These are phyloP conservation scores for Powellomyces hirtus DNA, from an alignment of 192 early-diverging fungal genomes.

Conservation along the genomic window DNA sequence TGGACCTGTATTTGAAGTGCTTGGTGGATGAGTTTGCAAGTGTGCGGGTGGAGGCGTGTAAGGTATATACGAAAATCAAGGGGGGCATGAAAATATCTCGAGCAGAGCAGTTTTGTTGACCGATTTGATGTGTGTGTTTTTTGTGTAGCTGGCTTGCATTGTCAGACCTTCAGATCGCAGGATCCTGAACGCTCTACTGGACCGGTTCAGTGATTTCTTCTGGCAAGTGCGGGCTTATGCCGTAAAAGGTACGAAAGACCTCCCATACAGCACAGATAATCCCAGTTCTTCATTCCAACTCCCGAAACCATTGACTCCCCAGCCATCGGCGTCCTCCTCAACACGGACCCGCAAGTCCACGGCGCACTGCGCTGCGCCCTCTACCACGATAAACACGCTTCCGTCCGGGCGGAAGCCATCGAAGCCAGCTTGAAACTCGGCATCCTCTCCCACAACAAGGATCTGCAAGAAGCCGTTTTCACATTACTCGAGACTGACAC, in stretches of 20 bases:
- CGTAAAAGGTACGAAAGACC: slow-evolving; percentile 41
- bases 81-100: neutral
- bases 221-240: slow-evolving; percentile 45
- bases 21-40: slow-evolving; percentile 44
- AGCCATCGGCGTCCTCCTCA: slow-evolving; percentile 42
- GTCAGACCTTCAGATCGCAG: slow-evolving; percentile 30
- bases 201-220: slow-evolving; percentile 39
- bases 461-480: slow-evolving; percentile 37
- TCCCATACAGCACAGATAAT: neutral
- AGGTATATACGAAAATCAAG: no score
- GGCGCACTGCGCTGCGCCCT: slow-evolving; percentile 45
- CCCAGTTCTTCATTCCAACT: neutral
- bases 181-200: slow-evolving; percentile 39
- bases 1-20: slow-evolving; percentile 29
- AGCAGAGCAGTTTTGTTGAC: neutral
- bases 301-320: neutral
- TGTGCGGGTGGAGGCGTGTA: slow-evolving; percentile 52
- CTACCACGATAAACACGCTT: slow-evolving; percentile 38
- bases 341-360: slow-evolving; percentile 36
- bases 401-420: slow-evolving; percentile 50
- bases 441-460: slow-evolving; percentile 26
- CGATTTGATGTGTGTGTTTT: neutral
- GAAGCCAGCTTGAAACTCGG: slow-evolving; percentile 33
- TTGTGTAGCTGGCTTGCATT: slow-evolving; percentile 39
- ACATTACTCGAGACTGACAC: slow-evolving; percentile 39